Evolutionary conservation across 306 rosid genomes (phyloP).

Genomic region (Pterocarpus macrocarpus): DNA sequence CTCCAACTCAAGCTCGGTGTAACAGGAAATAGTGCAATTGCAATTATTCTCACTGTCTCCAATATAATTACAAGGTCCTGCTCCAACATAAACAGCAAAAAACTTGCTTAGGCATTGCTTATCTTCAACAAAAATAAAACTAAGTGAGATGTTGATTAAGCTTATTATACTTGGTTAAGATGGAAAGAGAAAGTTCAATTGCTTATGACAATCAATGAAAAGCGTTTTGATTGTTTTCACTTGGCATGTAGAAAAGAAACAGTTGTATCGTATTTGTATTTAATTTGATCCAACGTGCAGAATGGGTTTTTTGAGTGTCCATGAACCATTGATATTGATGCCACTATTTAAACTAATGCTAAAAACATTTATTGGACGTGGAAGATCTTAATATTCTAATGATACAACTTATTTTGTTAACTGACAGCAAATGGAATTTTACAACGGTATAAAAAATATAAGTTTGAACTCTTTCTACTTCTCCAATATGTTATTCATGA

Average conservation of each 20-base stretch:
- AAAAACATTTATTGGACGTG: constrained; percentile 5
- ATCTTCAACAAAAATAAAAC: constrained; percentile 13
- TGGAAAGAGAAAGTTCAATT: background rate
- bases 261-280: background rate
- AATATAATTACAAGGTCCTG: constrained; percentile 96
- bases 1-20: constrained; percentile 86
- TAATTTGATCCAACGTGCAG: constrained; percentile 17
- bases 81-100: constrained; percentile 40
- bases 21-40: constrained; percentile 79
- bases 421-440: constrained; percentile 13
- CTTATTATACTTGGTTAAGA: constrained; percentile 13
- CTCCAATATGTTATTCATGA: background rate
- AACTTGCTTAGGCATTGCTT: constrained; percentile 35
- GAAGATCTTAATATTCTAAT: constrained; percentile 12
- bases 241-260: constrained; percentile 7
- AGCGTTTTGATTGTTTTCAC: constrained; percentile 17
- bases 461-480: too few relatives aligned
- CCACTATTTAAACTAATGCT: constrained; percentile 4
- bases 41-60: constrained; percentile 86
- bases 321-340: constrained; percentile 9
- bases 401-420: constrained; percentile 2
- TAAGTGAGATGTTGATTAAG: background rate
- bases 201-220: constrained; percentile 15
- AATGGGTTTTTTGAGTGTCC: constrained; percentile 11
- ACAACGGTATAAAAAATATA: background rate